These are phyloP conservation scores for Melastoma candidum DNA, from an alignment of 441 rosid species.

Conservation along the genomic window DNA sequence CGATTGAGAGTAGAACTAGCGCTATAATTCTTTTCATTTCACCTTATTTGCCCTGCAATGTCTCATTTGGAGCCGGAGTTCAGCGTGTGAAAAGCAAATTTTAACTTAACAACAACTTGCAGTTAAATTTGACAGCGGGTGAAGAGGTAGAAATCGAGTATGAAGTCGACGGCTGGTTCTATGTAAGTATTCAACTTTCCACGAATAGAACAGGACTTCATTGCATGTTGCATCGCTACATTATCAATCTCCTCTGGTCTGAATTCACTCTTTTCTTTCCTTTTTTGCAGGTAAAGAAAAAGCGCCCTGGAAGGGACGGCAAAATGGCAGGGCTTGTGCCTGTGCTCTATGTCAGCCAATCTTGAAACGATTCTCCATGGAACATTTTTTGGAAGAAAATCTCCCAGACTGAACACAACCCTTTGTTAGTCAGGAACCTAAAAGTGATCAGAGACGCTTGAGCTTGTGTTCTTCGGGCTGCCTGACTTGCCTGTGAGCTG, in stretches of 20 bases:
- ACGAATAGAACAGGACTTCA: no score
- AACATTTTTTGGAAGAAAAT: no score
- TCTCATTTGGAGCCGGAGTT: no score
- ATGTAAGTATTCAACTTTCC: constrained; percentile 39
- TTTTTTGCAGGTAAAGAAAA: constrained; percentile 76
- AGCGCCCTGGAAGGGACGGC: constrained; percentile 95
- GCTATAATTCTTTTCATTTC: no score
- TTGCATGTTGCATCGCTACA: background rate
- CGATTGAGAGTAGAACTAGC: no score
- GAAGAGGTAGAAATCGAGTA: constrained; percentile 92
- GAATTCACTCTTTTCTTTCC: background rate
- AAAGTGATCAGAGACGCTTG: no score
- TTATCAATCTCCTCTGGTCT: background rate
- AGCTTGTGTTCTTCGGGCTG: no score
- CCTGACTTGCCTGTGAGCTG: no score
- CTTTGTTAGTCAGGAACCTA: no score
- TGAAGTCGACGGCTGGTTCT: constrained; percentile 99
- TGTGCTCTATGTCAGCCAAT: constrained; percentile 80
- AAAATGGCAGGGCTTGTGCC: constrained; percentile 98
- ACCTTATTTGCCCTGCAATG: no score
- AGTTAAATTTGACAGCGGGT: constrained; percentile 87
- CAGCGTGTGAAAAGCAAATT: background rate
- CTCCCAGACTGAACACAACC: no score
- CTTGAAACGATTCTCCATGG: constrained; percentile 18
- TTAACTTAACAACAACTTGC: constrained; percentile 26